Conservation (phyloP, 176 grass and related monocot species). For the Tillandsia leiboldiana region DNA sequence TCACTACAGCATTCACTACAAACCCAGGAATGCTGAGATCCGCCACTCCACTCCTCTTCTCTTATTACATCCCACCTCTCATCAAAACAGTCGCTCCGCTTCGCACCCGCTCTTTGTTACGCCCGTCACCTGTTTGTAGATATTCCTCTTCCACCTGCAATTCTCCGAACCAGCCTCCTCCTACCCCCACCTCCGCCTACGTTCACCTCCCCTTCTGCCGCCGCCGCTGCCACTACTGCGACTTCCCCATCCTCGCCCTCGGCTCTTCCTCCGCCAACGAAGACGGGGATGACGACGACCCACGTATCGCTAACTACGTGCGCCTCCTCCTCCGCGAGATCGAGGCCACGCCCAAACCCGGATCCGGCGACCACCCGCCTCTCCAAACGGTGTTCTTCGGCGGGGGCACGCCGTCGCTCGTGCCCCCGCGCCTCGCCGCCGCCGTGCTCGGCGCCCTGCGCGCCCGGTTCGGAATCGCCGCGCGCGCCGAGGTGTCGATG, state of each 20-base stretch:
- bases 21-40: constrained; percentile 38
- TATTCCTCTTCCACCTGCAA: constrained; percentile 33
- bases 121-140: constrained; percentile 48
- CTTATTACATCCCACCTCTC: not conserved
- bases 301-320: constrained; percentile 64
- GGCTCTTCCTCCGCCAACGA: constrained; percentile 30
- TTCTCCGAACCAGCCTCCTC: not conserved
- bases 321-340: constrained; percentile 71
- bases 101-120: not conserved
- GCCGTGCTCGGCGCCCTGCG: constrained; percentile 53
- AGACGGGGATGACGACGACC: constrained; percentile 35
- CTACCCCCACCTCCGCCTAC: constrained; percentile 52
- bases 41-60: constrained; percentile 32
- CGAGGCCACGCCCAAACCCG: constrained; percentile 26
- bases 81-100: not conserved
- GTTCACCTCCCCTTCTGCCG: constrained; percentile 83
- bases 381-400: constrained; percentile 80
- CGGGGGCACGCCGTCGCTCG: constrained; percentile 75
- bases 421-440: constrained; percentile 48
- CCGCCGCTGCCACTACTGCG: constrained; percentile 87
- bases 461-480: constrained; percentile 37
- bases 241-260: constrained; percentile 78
- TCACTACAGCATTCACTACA: not conserved
- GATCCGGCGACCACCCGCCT: constrained; percentile 29
- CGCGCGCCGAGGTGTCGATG: constrained; percentile 59